These are phyloP conservation scores for Stagonosporopsis rhizophila DNA, from an alignment of 2,329 filamentous ascomycete species.

Conservation along the genomic window DNA sequence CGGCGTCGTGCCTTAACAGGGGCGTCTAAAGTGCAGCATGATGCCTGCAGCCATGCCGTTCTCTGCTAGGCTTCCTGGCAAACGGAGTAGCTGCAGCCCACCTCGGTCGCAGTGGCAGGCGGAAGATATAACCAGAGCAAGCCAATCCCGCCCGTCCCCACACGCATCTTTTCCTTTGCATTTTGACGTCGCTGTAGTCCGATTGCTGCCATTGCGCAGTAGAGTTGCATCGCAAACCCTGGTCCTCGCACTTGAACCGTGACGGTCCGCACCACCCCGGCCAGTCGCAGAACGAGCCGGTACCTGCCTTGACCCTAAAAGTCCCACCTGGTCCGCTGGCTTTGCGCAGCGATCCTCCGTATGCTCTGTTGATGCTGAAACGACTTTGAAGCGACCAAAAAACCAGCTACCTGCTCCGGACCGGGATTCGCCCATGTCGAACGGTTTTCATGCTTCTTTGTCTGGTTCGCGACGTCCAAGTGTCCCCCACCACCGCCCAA, in stretches of 20 bases:
- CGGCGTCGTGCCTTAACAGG: slow-evolving; percentile 25
- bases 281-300: slow-evolving; percentile 32
- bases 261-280: slow-evolving; percentile 32
- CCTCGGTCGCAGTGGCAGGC: slow-evolving; percentile 14
- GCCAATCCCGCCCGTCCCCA: slow-evolving; percentile 20
- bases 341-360: slow-evolving; percentile 33
- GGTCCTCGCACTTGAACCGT: slow-evolving; percentile 31
- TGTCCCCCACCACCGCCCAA: slow-evolving; percentile 30
- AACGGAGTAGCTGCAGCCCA: slow-evolving; percentile 26
- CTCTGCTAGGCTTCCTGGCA: slow-evolving; percentile 27
- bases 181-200: slow-evolving; percentile 16
- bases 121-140: slow-evolving; percentile 27
- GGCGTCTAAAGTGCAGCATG: slow-evolving; percentile 29
- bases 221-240: slow-evolving; percentile 21
- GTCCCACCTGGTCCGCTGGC: slow-evolving; percentile 34
- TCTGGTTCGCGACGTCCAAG: slow-evolving; percentile 37
- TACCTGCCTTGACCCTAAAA: slow-evolving; percentile 38
- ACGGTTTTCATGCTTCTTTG: slow-evolving; percentile 42
- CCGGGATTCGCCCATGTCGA: slow-evolving; percentile 46
- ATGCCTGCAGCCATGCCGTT: slow-evolving; percentile 27
- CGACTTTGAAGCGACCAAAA: slow-evolving; percentile 49
- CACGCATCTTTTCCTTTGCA: slow-evolving; percentile 19
- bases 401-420: slow-evolving; percentile 38
- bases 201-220: slow-evolving; percentile 21
- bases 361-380: slow-evolving; percentile 49